Evolutionary conservation across 1,139 yeast genomes (phyloP), one percentile per base, ranked within the genome.

Genomic region (Yamadazyma spencermartinsiae): DNA sequence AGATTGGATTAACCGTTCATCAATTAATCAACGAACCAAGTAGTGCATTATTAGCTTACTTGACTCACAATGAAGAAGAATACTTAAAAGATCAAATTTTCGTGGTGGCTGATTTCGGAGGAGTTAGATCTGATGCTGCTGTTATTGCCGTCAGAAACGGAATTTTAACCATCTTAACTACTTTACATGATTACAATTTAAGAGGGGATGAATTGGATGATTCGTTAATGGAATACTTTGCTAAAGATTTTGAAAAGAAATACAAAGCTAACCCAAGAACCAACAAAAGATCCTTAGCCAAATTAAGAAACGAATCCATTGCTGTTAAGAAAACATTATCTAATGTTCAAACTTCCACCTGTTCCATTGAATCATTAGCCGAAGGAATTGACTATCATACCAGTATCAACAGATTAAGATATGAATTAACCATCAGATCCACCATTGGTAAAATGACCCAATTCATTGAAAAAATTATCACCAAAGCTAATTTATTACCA

Each of bases 51-150:
- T 74, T 92, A 52, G 90, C 98, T 6, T 86, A 84, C 54, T 74
- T 81, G 46, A 57, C 72, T 35, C 63, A 71, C 32, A 74, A 74
- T 42, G 83, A 79, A 40, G 80, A 76, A 54, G 70, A 73, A 50
- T 69, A 80, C 51, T 60, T 63, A 40, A 69, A 80, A 51, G 97
- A 92, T 65, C 86, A 83, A 68, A 71, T 87, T 43, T 88, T 84
- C 54, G 94, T 87, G 39, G 96, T 94, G 52, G 95, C 95, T 37
- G 98, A 92, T 65, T 86, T 92, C 57, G 99, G 98, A 63, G 98
- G 97, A 60, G 78, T 89, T 53, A 82, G 98, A 69, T 84, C 96
- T 30, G 98, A 92, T 61, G 97, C 92, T 47, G 96, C 98, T 41
- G 92, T 94, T 38, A 74, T 92, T 56, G 80, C 97, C 34, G 87